Evolutionary conservation across 257 asterid genomes (phyloP).

Genomic region (Solanum medicagineum): DNA sequence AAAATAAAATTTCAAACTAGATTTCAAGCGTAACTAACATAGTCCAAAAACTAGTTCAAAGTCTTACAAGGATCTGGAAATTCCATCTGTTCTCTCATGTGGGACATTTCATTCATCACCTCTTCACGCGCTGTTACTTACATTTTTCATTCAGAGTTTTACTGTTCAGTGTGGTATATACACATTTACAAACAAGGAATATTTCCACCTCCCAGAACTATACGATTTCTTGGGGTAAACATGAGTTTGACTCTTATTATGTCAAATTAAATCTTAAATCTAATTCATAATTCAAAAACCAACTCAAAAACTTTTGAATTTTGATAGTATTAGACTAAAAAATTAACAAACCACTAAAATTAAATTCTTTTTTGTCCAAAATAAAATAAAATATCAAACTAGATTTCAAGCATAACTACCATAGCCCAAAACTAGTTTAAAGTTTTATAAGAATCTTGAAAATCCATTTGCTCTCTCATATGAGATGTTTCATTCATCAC

Average conservation of each 20-base stretch:
- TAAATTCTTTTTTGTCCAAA: background rate
- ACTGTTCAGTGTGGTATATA: no score
- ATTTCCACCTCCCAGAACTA: no score
- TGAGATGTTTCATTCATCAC: background rate
- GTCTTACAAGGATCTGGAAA: rapidly evolving
- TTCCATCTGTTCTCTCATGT: background rate
- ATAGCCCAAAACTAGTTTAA: rapidly evolving
- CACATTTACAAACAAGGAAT: no score
- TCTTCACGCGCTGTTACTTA: no score
- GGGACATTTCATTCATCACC: background rate
- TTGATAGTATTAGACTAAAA: background rate
- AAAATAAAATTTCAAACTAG: background rate
- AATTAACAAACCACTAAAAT: background rate
- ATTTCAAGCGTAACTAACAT: background rate
- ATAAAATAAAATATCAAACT: background rate
- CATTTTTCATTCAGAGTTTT: no score
- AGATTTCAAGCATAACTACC: background rate
- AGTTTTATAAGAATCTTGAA: rapidly evolving
- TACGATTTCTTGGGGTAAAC: no score
- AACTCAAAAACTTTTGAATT: background rate
- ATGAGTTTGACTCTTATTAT: no score
- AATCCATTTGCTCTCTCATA: background rate
- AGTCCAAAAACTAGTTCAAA: background rate
- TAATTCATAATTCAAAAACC: no score
- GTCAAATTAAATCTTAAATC: no score